Base-by-base conservation (phyloP, 2,329 filamentous ascomycete genomes). In the Fusarium fujikuroi region DNA sequence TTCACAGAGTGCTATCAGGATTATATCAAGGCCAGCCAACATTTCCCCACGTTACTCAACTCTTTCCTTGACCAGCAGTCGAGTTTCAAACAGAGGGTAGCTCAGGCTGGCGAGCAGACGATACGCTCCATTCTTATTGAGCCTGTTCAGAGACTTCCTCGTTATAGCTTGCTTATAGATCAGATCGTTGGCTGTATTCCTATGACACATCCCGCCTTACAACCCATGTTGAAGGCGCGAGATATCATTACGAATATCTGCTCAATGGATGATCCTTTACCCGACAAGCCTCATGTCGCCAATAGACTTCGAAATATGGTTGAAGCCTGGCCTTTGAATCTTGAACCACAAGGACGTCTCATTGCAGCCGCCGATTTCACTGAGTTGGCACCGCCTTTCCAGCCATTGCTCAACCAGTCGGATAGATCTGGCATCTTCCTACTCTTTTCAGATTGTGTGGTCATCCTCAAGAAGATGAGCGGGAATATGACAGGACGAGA, bases 201-300 rank as follows among this genome's bases (percentile, higher is more conserved):
- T 9, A 90, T 95, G 57, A 91, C 93, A 14, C 95, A 98, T 80
- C 93, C 95, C 6, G 95, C 95, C 1, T 87, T 97, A 60, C 92
- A 93, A 74, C 87, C 89, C 6, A 92, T 99, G 83, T 88, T 98
- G 46, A 95, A 94, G 79, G 95, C 96, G 1, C 89, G 95, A 74
- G 96, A 98, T 80, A 93, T 97, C 60, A 95, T 99, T 74, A 95
- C 95, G 25, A 96, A 97, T 60, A 99, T 99, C 47, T 99, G 96
- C 82, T 97, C 95, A 21, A 92, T 98, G 84, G 95, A 98, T 77
- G 93, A 84, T 79, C 93, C 78, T 77, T 86, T 81, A 76, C 89
- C 85, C 7, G 92, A 94, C 77, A 93, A 94, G 75, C 91, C 91
- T 15, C 92, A 93, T 74, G 87, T 94, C 49, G 88, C 92, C 39